These are phyloP conservation scores for Globisporangium middletonii DNA, from an alignment of 352 stramenopile genomes.

Conservation along the genomic window DNA sequence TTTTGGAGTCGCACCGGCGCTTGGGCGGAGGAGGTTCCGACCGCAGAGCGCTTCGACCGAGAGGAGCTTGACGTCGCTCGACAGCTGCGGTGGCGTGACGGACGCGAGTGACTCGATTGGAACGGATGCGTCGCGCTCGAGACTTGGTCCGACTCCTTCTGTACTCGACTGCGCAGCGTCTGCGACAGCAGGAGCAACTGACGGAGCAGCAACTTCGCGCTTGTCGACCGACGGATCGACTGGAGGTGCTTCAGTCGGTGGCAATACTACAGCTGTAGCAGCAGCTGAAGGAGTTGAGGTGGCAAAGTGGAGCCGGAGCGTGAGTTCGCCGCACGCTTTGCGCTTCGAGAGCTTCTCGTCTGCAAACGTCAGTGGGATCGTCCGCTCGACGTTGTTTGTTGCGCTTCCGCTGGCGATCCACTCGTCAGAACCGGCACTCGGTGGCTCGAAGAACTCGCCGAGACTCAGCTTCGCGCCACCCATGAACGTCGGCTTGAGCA, in stretches of 20 bases:
- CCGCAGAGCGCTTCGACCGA: slow-evolving; percentile 29
- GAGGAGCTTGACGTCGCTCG: slow-evolving; percentile 28
- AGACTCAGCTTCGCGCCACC: slow-evolving; percentile 28
- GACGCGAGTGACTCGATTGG: not conserved
- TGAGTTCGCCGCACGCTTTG: slow-evolving; percentile 32
- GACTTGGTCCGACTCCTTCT: not conserved
- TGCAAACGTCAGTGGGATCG: slow-evolving; percentile 13
- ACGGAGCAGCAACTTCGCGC: not conserved
- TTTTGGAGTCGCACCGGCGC: slow-evolving; percentile 15
- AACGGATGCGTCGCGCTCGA: not conserved
- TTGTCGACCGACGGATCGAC: not conserved
- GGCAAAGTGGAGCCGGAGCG: slow-evolving; percentile 24
- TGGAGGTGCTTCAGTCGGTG: not conserved
- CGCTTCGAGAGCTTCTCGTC: slow-evolving; percentile 35
- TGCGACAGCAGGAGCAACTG: not conserved
- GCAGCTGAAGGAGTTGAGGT: not conserved
- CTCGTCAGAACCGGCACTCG: not conserved
- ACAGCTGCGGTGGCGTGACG: not conserved
- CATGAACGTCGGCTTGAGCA: slow-evolving; percentile 39
- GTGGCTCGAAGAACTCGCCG: slow-evolving; percentile 20
- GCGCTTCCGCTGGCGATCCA: slow-evolving; percentile 5
- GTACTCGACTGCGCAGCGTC: not conserved
- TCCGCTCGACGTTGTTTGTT: slow-evolving; percentile 9
- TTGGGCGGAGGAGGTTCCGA: slow-evolving; percentile 22
- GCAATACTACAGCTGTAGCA: not conserved